Conservation (phyloP, 2,329 filamentous ascomycete species). For the Xylariaceae sp. region DNA sequence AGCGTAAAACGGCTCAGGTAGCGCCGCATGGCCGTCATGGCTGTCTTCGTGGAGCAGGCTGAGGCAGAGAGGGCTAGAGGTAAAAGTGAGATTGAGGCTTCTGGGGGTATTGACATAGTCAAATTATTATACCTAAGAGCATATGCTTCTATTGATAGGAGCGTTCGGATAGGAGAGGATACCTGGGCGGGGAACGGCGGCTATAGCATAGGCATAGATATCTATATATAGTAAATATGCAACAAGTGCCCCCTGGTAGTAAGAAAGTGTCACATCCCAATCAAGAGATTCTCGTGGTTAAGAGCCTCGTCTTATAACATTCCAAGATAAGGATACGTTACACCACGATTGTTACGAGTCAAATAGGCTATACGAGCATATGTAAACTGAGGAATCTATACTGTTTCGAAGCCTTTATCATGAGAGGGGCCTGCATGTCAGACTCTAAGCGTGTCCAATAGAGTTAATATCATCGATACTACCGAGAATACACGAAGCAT, state of each 20-base stretch:
- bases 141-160: not conserved
- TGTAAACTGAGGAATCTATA: not conserved
- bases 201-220: no score
- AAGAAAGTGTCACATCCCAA: no score
- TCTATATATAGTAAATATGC: no score
- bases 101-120: not conserved
- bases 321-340: no score
- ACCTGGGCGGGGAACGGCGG: not conserved
- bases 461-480: not conserved
- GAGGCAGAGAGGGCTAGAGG: not conserved
- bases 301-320: no score
- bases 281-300: no score
- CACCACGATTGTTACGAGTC: no score
- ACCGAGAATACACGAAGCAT: not conserved
- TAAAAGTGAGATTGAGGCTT: not conserved
- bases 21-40: not conserved
- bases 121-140: not conserved
- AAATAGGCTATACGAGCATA: no score
- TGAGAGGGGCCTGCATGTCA: not conserved
- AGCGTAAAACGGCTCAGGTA: not conserved
- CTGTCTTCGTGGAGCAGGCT: not conserved
- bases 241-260: no score
- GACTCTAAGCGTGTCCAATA: not conserved
- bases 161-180: not conserved
- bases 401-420: not conserved